Conservation (phyloP, 2,329 filamentous ascomycete genomes). For the Hypocrella siamensis region DNA sequence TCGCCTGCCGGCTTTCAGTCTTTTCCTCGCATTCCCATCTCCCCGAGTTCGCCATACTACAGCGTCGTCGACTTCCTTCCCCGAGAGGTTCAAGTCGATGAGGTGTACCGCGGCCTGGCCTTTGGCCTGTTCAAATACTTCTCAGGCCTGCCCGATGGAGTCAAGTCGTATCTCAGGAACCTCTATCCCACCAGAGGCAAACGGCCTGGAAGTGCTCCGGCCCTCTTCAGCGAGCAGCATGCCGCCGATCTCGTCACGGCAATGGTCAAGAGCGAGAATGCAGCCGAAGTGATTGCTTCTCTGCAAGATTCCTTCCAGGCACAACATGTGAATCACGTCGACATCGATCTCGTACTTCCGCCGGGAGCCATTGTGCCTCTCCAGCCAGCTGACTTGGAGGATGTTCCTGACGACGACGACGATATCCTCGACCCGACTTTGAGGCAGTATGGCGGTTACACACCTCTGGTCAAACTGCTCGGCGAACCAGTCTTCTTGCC, state of each 20-base stretch:
- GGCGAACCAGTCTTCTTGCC: constrained; percentile 78
- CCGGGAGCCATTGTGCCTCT: constrained; percentile 57
- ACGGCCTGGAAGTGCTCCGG: constrained; percentile 46
- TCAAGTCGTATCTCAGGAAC: constrained; percentile 55
- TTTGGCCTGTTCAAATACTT: constrained; percentile 95
- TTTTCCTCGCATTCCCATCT: constrained; percentile 82
- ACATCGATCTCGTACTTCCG: constrained; percentile 76
- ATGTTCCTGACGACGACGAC: constrained; percentile 46
- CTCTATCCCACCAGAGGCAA: constrained; percentile 38
- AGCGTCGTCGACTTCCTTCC: constrained; percentile 79
- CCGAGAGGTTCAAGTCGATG: constrained; percentile 88
- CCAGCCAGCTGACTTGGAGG: constrained; percentile 41
- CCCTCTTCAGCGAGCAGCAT: constrained; percentile 80
- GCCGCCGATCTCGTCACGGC: constrained; percentile 76
- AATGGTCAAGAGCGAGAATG: constrained; percentile 71
- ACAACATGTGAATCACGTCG: constrained; percentile 70
- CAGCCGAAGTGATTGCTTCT: constrained; percentile 53
- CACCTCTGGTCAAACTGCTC: constrained; percentile 59
- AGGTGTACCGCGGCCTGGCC: constrained; percentile 77
- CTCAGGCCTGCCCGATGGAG: constrained; percentile 61
- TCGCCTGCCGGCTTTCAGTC: constrained; percentile 77
- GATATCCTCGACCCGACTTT: constrained; percentile 48
- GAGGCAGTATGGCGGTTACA: constrained; percentile 63
- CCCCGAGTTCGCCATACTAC: constrained; percentile 84
- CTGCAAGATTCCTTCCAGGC: constrained; percentile 64